Percentiles rank a stretch among this genome's conserved stretches.
phyloP scores from a whole-genome alignment of 2,329 filamentous ascomycete genomes.

The Neoascochyta sp. region DNA sequence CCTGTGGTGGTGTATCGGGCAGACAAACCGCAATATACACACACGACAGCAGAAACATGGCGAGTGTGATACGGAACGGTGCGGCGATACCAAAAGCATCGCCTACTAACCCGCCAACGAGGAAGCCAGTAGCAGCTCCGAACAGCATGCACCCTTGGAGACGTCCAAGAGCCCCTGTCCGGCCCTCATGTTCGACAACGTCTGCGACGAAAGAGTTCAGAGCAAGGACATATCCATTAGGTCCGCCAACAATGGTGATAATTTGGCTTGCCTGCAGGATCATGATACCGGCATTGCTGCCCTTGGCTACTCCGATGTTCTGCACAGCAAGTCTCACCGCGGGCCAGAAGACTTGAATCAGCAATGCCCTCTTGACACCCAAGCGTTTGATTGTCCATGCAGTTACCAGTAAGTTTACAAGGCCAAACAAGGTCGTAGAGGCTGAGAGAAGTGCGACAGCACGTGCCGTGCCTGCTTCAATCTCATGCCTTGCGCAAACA shows the following conservation, averaged over 20 bases:
- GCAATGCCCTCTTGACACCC: constrained; percentile 60
- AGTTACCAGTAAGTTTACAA: constrained; percentile 64
- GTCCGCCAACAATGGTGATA: constrained; percentile 65
- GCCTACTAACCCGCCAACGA: constrained; percentile 62
- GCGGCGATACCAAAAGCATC: constrained; percentile 60
- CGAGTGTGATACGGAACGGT: constrained; percentile 62
- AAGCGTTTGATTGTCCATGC: constrained; percentile 64
- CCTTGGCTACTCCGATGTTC: constrained; percentile 60
- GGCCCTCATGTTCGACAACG: constrained; percentile 55
- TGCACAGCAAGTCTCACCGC: constrained; percentile 62
- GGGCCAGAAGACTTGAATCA: constrained; percentile 62
- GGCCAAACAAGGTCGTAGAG: constrained; percentile 65
- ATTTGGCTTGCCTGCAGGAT: constrained; percentile 66
- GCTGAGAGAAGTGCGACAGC: constrained; percentile 64
- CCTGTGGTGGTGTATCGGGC: constrained; percentile 46
- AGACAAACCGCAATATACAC: constrained; percentile 43
- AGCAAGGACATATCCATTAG: constrained; percentile 64
- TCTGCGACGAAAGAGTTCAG: constrained; percentile 67
- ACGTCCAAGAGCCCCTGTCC: constrained; percentile 63
- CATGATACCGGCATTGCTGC: constrained; percentile 60
- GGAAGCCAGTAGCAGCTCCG: constrained; percentile 61
- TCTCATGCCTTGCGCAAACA: constrained; percentile 58
- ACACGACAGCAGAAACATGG: constrained; percentile 49
- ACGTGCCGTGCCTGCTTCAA: constrained; percentile 61
- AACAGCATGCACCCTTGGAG: constrained; percentile 66